These are phyloP conservation scores for Neurospora sp. DNA, from an alignment of 495 filamentous ascomycete genomes.

Conservation along the genomic window DNA sequence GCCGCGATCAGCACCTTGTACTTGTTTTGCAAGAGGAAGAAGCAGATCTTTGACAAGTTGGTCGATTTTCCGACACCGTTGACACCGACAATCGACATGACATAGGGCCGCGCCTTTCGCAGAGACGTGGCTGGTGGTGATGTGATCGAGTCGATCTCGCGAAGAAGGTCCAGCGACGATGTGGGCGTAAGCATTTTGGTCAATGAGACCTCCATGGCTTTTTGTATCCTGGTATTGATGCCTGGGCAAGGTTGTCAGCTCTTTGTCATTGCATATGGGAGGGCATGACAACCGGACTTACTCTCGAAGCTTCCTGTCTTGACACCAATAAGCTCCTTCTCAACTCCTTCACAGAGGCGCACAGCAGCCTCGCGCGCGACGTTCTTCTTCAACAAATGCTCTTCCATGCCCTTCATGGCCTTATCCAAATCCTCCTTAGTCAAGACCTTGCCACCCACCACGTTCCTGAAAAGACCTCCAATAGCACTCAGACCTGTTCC, in stretches of 20 bases:
- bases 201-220: slow-evolving; percentile 81
- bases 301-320: slow-evolving; percentile 92
- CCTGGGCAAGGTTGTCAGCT: slow-evolving; percentile 23
- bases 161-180: slow-evolving; percentile 83
- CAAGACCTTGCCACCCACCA: slow-evolving; percentile 86
- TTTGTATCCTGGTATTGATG: slow-evolving; percentile 70
- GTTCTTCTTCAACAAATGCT: slow-evolving; percentile 91
- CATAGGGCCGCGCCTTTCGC: slow-evolving; percentile 67
- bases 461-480: slow-evolving; percentile 80
- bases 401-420: slow-evolving; percentile 89
- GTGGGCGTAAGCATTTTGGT: slow-evolving; percentile 93
- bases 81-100: slow-evolving; percentile 95
- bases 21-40: slow-evolving; percentile 93
- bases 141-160: slow-evolving; percentile 77
- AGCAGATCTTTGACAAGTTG: slow-evolving; percentile 92
- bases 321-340: slow-evolving; percentile 77
- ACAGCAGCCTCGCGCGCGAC: slow-evolving; percentile 90
- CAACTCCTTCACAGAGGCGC: slow-evolving; percentile 82
- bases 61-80: slow-evolving; percentile 98
- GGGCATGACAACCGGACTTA: slow-evolving; percentile 17
- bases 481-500: slow-evolving; percentile 70
- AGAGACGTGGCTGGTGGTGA: slow-evolving; percentile 46
- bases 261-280: not conserved
- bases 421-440: slow-evolving; percentile 82
- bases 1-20: slow-evolving; percentile 93